Conservation (phyloP, 2,329 filamentous ascomycete species). For the Huntiella bhutanensis region DNA sequence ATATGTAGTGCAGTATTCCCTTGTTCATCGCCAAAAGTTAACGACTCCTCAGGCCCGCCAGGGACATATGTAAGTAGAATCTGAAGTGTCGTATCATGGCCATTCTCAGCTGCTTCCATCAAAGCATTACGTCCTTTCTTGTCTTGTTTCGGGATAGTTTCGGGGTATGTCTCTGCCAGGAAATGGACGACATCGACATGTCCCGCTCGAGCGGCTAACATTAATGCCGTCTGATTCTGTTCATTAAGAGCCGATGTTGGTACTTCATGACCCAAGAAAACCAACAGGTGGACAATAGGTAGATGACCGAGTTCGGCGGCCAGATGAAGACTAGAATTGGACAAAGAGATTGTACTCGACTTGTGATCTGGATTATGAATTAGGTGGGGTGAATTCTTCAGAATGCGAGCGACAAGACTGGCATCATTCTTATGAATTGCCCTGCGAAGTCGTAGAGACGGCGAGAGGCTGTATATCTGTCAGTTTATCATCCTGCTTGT, state of each 20-base stretch:
- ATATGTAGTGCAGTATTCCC: constrained; percentile 84
- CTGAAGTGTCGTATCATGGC: constrained; percentile 46
- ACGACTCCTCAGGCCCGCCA: constrained; percentile 30
- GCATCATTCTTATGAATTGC: constrained; percentile 60
- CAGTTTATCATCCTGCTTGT: not conserved
- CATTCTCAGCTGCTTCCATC: constrained; percentile 42
- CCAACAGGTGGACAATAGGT: constrained; percentile 48
- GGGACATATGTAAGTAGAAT: constrained; percentile 43
- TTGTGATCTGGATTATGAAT: constrained; percentile 55
- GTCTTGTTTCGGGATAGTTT: constrained; percentile 46
- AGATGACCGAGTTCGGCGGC: constrained; percentile 55
- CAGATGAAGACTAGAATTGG: constrained; percentile 70
- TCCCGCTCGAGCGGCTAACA: constrained; percentile 52
- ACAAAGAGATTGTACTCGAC: constrained; percentile 42
- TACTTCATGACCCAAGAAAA: constrained; percentile 58
- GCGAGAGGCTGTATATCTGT: constrained; percentile 29
- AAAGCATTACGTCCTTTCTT: constrained; percentile 51
- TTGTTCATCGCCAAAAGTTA: constrained; percentile 42
- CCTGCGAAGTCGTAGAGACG: constrained; percentile 57
- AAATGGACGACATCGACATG: constrained; percentile 58
- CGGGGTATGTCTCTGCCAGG: constrained; percentile 44
- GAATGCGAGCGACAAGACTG: constrained; percentile 56
- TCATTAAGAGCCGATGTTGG: constrained; percentile 59
- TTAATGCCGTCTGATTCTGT: constrained; percentile 60
- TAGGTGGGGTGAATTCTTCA: constrained; percentile 49